Evolutionary conservation across 805 yeast genomes (phyloP).

Genomic region (Komagataella phaffii): DNA sequence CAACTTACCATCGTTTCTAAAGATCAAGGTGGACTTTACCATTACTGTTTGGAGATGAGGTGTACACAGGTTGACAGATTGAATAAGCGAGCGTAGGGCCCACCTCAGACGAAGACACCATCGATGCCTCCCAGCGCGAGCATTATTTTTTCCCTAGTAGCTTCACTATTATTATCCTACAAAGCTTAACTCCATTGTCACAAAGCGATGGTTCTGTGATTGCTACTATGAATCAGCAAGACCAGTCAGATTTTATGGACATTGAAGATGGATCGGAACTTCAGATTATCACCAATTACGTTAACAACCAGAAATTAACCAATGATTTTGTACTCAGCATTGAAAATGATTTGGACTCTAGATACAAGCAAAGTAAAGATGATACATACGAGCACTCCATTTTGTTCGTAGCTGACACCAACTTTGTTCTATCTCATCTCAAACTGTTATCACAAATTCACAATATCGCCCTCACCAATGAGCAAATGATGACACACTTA

Average conservation of each 20-base stretch:
- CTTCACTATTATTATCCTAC: neutral
- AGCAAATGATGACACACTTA: slow-evolving; percentile 5
- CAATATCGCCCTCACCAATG: slow-evolving; percentile 26
- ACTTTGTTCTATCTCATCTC: slow-evolving; percentile 63
- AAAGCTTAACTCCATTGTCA: neutral
- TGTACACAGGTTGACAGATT: neutral
- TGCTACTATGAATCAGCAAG: neutral
- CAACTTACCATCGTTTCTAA: slow-evolving; percentile 47
- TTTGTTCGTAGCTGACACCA: slow-evolving; percentile 65
- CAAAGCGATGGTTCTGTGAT: neutral
- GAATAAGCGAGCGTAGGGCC: neutral
- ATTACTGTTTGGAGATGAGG: slow-evolving; percentile 14
- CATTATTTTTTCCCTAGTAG: too few relatives aligned
- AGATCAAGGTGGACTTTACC: slow-evolving; percentile 58
- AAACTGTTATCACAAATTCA: slow-evolving; percentile 40
- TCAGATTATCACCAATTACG: neutral
- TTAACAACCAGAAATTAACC: neutral
- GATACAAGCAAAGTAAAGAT: slow-evolving; percentile 1
- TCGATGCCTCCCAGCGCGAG: neutral
- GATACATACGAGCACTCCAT: slow-evolving; percentile 1
- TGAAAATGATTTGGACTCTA: neutral
- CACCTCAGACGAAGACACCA: neutral
- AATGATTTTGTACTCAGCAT: neutral
- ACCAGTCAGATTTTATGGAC: neutral
- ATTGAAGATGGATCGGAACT: neutral